Percentiles rank a stretch among this genome's conserved stretches.
phyloP scores from a whole-genome alignment of 208 protist genomes.

The Trypanosoma cruzi region DNA sequence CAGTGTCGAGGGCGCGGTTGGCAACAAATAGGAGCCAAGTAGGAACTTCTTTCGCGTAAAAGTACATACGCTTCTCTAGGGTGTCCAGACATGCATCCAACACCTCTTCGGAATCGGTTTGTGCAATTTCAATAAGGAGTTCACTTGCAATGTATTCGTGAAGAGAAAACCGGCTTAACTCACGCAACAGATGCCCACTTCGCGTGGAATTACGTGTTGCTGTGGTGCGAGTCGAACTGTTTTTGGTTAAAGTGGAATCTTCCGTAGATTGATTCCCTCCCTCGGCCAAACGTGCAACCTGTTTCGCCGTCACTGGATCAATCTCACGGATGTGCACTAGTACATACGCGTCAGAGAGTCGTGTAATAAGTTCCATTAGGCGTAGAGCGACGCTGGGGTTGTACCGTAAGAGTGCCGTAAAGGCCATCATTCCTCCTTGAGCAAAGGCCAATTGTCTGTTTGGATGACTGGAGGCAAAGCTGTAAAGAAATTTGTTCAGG shows the following conservation, averaged over 20 bases:
- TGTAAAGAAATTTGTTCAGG: conserved; percentile 76
- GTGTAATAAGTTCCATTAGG: conserved; percentile 62
- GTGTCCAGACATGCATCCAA: conserved; percentile 54
- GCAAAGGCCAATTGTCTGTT: conserved; percentile 61
- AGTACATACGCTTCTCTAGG: conserved; percentile 83
- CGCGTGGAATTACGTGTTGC: conserved; percentile 71
- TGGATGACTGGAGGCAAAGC: conserved; percentile 82
- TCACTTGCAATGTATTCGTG: conserved; percentile 80
- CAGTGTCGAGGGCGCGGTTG: conserved; percentile 21
- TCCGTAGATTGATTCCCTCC: conserved; percentile 8
- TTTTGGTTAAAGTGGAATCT: conserved; percentile 23
- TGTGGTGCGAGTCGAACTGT: conserved; percentile 33
- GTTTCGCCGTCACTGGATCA: conserved; percentile 68
- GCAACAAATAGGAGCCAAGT: conserved; percentile 60
- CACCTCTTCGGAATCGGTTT: conserved; percentile 34
- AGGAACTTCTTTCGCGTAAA: conserved; percentile 81
- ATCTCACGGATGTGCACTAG: conserved; percentile 83
- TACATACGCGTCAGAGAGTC: conserved; percentile 72
- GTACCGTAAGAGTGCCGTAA: conserved; percentile 51
- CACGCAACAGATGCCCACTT: conserved; percentile 69
- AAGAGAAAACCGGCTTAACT: conserved; percentile 84
- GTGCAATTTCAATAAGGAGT: conserved; percentile 65
- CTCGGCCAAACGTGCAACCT: conserved; percentile 26
- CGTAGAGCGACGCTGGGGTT: conserved; percentile 36
- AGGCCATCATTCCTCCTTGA: conserved; percentile 59